These are phyloP conservation scores for Sporothrix dimorphospora DNA, from an alignment of 2,329 filamentous ascomycete genomes.

Conservation along the genomic window DNA sequence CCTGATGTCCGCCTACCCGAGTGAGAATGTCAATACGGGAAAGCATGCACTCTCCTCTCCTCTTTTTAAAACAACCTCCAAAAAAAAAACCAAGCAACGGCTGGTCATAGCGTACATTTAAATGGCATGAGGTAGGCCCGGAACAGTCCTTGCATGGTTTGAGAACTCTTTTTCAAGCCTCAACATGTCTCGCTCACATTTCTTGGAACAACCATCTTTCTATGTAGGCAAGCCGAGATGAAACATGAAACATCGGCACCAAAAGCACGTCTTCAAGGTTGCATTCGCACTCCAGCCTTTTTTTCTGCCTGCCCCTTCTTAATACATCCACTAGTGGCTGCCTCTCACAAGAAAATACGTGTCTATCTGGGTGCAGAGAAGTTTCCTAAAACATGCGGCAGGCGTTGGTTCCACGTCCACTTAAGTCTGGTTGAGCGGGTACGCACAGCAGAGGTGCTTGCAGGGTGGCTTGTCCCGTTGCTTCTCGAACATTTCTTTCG, in stretches of 20 bases:
- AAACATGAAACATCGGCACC: slow-evolving; percentile 2
- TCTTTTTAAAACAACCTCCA: neutral
- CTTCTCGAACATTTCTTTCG: neutral
- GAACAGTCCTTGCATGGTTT: neutral
- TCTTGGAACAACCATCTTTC: neutral
- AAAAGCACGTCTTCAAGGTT: neutral
- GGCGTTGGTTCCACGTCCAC: neutral
- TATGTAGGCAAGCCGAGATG: neutral
- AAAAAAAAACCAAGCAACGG: neutral
- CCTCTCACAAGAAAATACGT: neutral
- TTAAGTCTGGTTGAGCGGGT: neutral
- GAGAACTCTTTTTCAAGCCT: neutral
- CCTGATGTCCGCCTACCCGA: too few relatives aligned
- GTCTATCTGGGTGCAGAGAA: neutral
- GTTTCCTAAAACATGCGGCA: neutral
- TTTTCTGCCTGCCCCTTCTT: neutral
- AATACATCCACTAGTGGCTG: neutral
- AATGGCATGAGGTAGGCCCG: neutral
- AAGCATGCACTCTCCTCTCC: too few relatives aligned
- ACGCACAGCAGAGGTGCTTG: neutral
- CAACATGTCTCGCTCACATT: neutral
- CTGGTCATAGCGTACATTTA: too few relatives aligned
- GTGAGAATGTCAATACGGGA: too few relatives aligned
- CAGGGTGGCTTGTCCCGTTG: neutral
- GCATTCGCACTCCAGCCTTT: neutral